Percentiles rank a stretch among this genome's conserved stretches.
Conservation (phyloP, 371 early-diverging fungal genomes). For the Cokeromyces recurvatus region DNA sequence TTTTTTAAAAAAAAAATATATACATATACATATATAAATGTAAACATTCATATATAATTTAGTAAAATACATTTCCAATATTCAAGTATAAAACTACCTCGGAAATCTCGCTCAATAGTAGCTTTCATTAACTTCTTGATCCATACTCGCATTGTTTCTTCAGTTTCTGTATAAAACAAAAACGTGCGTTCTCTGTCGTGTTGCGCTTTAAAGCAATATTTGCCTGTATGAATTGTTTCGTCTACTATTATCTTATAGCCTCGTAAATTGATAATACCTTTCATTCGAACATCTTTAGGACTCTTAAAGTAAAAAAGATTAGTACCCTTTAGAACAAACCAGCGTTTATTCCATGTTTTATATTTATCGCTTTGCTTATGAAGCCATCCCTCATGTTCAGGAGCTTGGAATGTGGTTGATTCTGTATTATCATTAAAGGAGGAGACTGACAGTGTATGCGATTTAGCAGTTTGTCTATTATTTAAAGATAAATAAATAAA, state of each 20-base stretch:
- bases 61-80: too few species aligned
- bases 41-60: too few species aligned
- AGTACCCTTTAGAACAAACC: constrained; percentile 63
- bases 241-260: constrained; percentile 57
- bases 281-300: constrained; percentile 56
- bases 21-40: too few species aligned
- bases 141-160: constrained; percentile 55
- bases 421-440: constrained; percentile 18
- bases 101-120: constrained; percentile 60
- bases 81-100: too few species aligned
- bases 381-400: constrained; percentile 57
- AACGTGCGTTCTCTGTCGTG: constrained; percentile 61
- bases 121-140: constrained; percentile 68
- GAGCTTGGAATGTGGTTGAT: constrained; percentile 28
- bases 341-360: constrained; percentile 65
- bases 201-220: constrained; percentile 69
- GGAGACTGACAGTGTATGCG: constrained; percentile 28
- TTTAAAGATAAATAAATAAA: too few species aligned
- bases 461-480: constrained; percentile 4
- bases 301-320: constrained; percentile 62
- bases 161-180: constrained; percentile 61
- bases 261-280: constrained; percentile 53
- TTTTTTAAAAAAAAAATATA: too few species aligned
- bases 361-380: constrained; percentile 65
- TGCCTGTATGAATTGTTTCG: constrained; percentile 59